phyloP scores from a whole-genome alignment of 2,329 filamentous ascomycete species.

The Talaromyces sp. region DNA sequence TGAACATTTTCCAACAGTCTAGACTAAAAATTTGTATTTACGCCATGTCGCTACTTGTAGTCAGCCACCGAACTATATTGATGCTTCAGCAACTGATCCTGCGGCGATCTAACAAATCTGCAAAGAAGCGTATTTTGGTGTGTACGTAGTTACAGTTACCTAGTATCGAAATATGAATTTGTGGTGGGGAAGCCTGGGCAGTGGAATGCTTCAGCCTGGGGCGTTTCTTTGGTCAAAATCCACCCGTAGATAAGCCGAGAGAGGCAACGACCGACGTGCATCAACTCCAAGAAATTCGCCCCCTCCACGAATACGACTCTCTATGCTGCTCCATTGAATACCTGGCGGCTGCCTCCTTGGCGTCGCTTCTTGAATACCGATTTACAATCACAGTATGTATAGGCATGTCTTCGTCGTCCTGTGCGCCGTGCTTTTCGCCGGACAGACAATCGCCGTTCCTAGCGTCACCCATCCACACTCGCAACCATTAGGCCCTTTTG shows the following conservation, averaged over 20 bases:
- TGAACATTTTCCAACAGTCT: background rate
- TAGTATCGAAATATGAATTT: background rate
- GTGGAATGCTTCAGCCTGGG: slow-evolving; percentile 10
- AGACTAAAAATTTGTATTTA: background rate
- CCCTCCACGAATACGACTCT: background rate
- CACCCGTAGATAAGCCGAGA: background rate
- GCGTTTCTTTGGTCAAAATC: background rate
- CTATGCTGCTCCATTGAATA: background rate
- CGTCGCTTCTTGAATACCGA: slow-evolving; percentile 4
- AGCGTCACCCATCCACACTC: slow-evolving; percentile 27
- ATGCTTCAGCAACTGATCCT: background rate
- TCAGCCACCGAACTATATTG: background rate
- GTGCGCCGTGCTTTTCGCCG: slow-evolving; percentile 21
- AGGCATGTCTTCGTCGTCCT: slow-evolving; percentile 22
- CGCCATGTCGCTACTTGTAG: background rate
- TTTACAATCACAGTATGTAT: slow-evolving; percentile 21
- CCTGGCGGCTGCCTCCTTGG: slow-evolving; percentile 12
- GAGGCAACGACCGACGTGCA: background rate
- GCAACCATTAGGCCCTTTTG: slow-evolving; percentile 28
- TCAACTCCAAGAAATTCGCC: background rate
- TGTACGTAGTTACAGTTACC: background rate
- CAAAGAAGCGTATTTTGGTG: background rate
- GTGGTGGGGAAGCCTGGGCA: background rate
- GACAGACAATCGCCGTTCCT: slow-evolving; percentile 29
- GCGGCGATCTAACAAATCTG: background rate